Evolutionary conservation across 306 rosid genomes (phyloP).

Genomic region (Urtica urens): DNA sequence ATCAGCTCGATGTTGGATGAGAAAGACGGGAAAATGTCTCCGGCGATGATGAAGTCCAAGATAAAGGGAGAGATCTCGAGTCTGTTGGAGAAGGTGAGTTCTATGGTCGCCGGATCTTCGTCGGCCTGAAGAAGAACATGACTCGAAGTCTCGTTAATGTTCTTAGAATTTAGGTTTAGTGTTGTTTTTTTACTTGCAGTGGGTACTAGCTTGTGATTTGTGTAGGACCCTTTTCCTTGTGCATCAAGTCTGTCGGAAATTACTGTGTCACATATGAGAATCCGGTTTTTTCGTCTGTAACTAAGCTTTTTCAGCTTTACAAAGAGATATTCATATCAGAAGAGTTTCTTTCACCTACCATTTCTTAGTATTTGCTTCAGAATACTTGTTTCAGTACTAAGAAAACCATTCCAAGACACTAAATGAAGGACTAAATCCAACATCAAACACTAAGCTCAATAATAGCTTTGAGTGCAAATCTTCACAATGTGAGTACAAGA

Average conservation of each 20-base stretch:
- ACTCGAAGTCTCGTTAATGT: too few relatives aligned
- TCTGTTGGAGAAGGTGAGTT: slow-evolving; percentile 52
- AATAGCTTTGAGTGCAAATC: too few relatives aligned
- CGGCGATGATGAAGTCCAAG: slow-evolving; percentile 28
- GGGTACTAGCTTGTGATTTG: slow-evolving; percentile 12
- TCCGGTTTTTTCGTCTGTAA: background rate
- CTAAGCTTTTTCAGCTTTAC: background rate
- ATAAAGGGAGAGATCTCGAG: slow-evolving; percentile 38
- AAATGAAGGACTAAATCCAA: too few relatives aligned
- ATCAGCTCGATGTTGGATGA: slow-evolving; percentile 40
- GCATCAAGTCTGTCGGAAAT: slow-evolving; percentile 19
- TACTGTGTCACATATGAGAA: slow-evolving; percentile 7
- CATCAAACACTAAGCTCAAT: too few relatives aligned
- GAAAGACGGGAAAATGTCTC: slow-evolving; percentile 23
- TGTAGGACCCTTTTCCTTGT: background rate
- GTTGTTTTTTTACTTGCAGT: background rate
- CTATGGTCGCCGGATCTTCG: slow-evolving; percentile 35
- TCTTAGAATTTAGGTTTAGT: background rate
- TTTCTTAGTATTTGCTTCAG: too few relatives aligned
- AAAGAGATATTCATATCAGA: too few relatives aligned
- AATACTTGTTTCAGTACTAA: too few relatives aligned
- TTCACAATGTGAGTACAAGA: background rate
- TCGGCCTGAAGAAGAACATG: slow-evolving; percentile 14
- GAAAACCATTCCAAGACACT: too few relatives aligned
- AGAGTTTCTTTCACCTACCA: too few relatives aligned